Conservation (phyloP, 768 basidiomycete genomes). For the Boletellus ananas region DNA sequence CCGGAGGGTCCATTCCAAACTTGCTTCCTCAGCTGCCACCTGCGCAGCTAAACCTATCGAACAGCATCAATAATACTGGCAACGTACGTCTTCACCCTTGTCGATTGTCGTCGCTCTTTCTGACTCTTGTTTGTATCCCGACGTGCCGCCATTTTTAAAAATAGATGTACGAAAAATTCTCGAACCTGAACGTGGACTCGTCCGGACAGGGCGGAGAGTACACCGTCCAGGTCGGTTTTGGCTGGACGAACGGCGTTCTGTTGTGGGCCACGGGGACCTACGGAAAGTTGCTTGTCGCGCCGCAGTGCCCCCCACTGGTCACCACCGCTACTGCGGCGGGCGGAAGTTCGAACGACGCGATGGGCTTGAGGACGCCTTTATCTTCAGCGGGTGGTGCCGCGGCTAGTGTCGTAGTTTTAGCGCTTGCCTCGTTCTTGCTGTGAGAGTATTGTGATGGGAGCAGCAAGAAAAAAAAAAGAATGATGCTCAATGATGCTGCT, state of each 20-base stretch:
- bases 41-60: conserved; percentile 64
- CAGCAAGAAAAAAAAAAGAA: too few species aligned
- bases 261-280: conserved; percentile 73
- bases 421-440: too few species aligned
- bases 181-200: conserved; percentile 69
- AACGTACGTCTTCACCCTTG: conserved; percentile 49
- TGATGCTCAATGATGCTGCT: too few species aligned
- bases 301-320: conserved; percentile 55
- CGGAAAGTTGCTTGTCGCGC: conserved; percentile 55
- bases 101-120: too few species aligned
- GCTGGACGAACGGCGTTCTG: conserved; percentile 84
- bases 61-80: conserved; percentile 63
- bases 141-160: too few species aligned
- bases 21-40: conserved; percentile 68
- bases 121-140: too few species aligned
- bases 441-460: too few species aligned
- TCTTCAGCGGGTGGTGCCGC: too few species aligned
- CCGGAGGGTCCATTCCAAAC: conserved; percentile 78
- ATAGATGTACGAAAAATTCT: conserved; percentile 91
- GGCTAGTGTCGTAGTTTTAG: too few species aligned
- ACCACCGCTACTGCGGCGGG: background rate
- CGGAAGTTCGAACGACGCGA: conserved; percentile 3
- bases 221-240: conserved; percentile 82
- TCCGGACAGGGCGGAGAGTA: conserved; percentile 86
- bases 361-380: too few species aligned